phyloP scores from a whole-genome alignment of 495 filamentous ascomycete species.

The Penicillium cosmopolitanum region DNA sequence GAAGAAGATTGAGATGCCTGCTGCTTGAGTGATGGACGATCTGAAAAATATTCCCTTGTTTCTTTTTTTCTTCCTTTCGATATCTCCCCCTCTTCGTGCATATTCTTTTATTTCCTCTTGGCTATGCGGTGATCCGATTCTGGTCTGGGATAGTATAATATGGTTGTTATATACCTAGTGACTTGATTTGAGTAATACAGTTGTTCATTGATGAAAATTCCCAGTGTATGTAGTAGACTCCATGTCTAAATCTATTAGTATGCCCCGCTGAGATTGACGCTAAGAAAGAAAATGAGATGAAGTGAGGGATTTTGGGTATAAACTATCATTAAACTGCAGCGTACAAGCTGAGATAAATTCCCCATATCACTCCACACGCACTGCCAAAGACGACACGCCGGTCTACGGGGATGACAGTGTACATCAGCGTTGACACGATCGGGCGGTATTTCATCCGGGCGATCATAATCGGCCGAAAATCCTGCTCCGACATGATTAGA shows the following conservation, averaged over 20 bases:
- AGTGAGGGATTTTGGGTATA: not conserved
- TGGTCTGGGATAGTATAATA: constrained; percentile 9
- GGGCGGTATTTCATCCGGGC: constrained; percentile 87
- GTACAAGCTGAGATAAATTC: constrained; percentile 79
- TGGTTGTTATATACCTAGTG: constrained; percentile 9
- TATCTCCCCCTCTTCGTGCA: constrained; percentile 6
- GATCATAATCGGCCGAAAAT: constrained; percentile 70
- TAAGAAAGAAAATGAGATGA: constrained; percentile 1
- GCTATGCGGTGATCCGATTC: not conserved
- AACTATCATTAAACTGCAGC: constrained; percentile 44
- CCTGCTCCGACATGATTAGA: constrained; percentile 28
- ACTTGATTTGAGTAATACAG: constrained; percentile 10
- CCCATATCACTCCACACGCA: constrained; percentile 83
- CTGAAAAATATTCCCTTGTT: not conserved
- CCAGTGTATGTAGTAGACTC: too few species aligned
- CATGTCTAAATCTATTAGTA: too few species aligned
- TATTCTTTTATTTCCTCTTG: constrained; percentile 9
- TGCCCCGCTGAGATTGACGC: constrained; percentile 1
- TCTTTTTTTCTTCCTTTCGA: constrained; percentile 16
- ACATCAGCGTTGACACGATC: constrained; percentile 76
- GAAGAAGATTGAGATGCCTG: constrained; percentile 69
- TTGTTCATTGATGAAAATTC: not conserved
- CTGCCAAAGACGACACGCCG: constrained; percentile 75
- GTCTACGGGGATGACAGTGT: constrained; percentile 77
- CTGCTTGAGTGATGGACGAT: constrained; percentile 33